Evolutionary conservation across 2,329 filamentous ascomycete species (phyloP).

Genomic region (Verticillium klebahnii): DNA sequence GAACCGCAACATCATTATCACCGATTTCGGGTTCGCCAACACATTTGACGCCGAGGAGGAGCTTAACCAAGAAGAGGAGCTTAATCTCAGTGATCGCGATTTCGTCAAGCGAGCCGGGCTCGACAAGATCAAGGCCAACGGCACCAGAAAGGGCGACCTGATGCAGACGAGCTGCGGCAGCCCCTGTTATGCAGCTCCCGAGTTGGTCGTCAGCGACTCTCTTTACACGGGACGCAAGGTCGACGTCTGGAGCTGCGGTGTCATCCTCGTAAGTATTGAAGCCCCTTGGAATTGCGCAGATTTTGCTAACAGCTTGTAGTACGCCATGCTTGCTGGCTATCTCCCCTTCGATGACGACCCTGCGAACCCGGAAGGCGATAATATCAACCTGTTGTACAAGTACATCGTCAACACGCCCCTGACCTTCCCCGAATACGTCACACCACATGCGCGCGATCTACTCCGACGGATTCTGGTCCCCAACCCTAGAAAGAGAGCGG

Average conservation of each 20-base stretch:
- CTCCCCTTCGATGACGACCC: slow-evolving; percentile 97
- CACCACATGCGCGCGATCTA: slow-evolving; percentile 89
- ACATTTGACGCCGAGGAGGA: slow-evolving; percentile 90
- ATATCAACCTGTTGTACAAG: slow-evolving; percentile 98
- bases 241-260: slow-evolving; percentile 98
- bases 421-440: slow-evolving; percentile 98
- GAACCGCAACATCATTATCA: slow-evolving; percentile 99
- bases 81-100: slow-evolving; percentile 80
- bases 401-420: slow-evolving; percentile 97
- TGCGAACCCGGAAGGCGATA: slow-evolving; percentile 96
- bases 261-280: slow-evolving; percentile 74
- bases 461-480: slow-evolving; percentile 90
- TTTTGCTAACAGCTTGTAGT: slow-evolving; percentile 50
- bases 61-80: slow-evolving; percentile 83
- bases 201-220: slow-evolving; percentile 95
- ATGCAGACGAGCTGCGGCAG: slow-evolving; percentile 99
- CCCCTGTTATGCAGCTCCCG: slow-evolving; percentile 94
- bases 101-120: slow-evolving; percentile 83
- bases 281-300: neutral
- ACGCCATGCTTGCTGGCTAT: slow-evolving; percentile 97
- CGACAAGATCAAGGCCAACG: slow-evolving; percentile 71
- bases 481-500: slow-evolving; percentile 88
- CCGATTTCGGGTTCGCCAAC: slow-evolving; percentile 98
- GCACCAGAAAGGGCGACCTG: slow-evolving; percentile 79
- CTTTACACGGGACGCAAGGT: slow-evolving; percentile 97